Base-by-base conservation (phyloP, 148 eudicot genomes). In the Arctostaphylos glauca region DNA sequence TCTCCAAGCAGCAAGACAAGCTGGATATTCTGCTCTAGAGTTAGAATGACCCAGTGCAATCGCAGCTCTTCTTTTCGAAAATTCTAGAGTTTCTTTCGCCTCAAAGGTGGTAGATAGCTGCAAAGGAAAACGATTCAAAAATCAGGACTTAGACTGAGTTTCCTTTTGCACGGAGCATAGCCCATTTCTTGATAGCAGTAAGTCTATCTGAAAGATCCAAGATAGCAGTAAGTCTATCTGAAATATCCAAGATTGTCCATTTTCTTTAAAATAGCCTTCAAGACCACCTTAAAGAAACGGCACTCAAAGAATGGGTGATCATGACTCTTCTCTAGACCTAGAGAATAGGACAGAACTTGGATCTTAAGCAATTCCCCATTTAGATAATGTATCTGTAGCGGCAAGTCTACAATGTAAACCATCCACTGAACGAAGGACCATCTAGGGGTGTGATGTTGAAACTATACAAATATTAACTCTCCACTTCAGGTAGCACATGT, bases 21-120 rank as follows among this genome's bases (percentile, higher is more conserved):
- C 31, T 60, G 67, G 25, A 60, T 60, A 60, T 60, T 10, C 67
- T 18, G 10, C 31, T 60, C n/a, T 59, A n/a, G 25, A 59, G 66
- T 59, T 59, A 1, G 4, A n/a, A 59, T 59, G 25, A 6, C 9
- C 67, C 25, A 3, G 25, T 25, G 21, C 67, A n/a, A 60, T 60
- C 31, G 6, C 5, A n/a, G 10, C 67, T 60, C n/a, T n/a, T 60
- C 3, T 60, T 6, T 60, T 18, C 7, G 10, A n/a, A 60, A 60
- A 54, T 54, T 54, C 16, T 54, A n/a, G 67, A 60, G 31, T 60
- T n/a, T 60, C 56, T 54, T 54, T 60, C 67, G n/a, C 31, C 7
- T 10, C 67, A 60, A 60, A 60, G 67, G n/a, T 7, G 67, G 67
- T 60, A 60, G 67, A 25, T n/a, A 60, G 67, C 67, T 60, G 67